phyloP scores from a whole-genome alignment of 1,139 yeast species.

The Arxiozyma heterogenica region DNA sequence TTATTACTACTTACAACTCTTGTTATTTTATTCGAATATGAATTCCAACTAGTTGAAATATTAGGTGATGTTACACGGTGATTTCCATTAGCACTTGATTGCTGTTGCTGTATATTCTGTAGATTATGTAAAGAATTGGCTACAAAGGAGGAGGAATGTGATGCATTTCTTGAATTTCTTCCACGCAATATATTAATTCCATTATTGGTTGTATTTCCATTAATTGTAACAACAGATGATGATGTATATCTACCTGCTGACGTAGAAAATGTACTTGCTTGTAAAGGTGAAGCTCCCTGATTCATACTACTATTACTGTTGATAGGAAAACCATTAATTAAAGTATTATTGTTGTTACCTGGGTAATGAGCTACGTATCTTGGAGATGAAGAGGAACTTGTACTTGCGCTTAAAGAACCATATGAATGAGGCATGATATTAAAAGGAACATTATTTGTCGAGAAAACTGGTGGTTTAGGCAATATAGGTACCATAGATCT shows the following conservation, averaged over 20 bases:
- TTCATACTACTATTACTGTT: constrained; percentile 1
- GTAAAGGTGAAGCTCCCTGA: constrained; percentile 16
- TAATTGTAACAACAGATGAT: background rate
- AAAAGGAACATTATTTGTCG: constrained; percentile 3
- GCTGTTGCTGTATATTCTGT: constrained; percentile 19
- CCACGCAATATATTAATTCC: constrained; percentile 25
- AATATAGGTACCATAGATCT: constrained; percentile 29
- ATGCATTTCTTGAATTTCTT: constrained; percentile 23
- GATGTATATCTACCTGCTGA: constrained; percentile 14
- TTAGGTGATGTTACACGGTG: background rate
- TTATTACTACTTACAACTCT: background rate
- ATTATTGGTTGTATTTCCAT: background rate
- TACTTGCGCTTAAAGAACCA: constrained; percentile 13
- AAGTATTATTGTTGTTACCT: constrained; percentile 1
- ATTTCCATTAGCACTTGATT: background rate
- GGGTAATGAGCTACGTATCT: constrained; percentile 10
- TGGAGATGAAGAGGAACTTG: constrained; percentile 28
- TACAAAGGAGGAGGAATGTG: constrained; percentile 26
- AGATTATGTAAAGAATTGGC: constrained; percentile 24
- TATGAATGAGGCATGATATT: background rate
- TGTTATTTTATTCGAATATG: background rate
- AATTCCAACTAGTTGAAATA: background rate
- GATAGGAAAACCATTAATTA: background rate
- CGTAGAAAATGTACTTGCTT: constrained; percentile 14
- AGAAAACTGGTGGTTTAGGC: constrained; percentile 25